Evolutionary conservation across 2,329 filamentous ascomycete species (phyloP), one percentile per base, ranked within the genome.

Genomic region (Colletotrichum musicola): DNA sequence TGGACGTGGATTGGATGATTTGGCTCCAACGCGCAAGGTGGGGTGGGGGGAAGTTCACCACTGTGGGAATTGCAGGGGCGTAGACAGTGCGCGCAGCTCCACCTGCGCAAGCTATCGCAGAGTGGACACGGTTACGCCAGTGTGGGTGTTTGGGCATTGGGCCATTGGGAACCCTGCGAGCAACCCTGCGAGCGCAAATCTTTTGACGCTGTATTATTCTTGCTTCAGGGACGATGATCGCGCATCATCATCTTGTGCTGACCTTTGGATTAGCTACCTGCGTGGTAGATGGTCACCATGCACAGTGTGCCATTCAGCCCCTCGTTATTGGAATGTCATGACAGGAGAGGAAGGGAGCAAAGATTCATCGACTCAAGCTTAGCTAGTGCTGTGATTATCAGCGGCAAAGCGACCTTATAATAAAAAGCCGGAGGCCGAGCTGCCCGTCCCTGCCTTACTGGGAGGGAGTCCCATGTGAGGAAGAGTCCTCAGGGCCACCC

Each of bases 61-160:
- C 65, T 54, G 61, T 64, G 62, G 55, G 61, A 65, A 65, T 50
- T 59, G 4, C 20, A 40, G 40, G 40, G 13, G 16, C n/a, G 3
- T 38, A 18, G 25, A 56, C 50, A 40, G 55, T 60, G 49, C 55
- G 20, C 27, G 9, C 16, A 22, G 54, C 49, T 38, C 62, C 49
- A 44, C 54, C 13, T 4, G 35, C 46, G 10, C 18, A 7, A 49
- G 20, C n/a, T 20, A 18, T 18, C 20, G 44, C 22, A 47, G 30
- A 51, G 50, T 66, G 66, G 66, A 69, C 66, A 69, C 66, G 56
- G 55, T 69, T 64, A 62, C 65, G 55, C 61, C 54, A 60, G 22
- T 14, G 4, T 22, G 38, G 20, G 49, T 27, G 30, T 30, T 46
- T 40, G 27, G 62, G 51, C 35, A 64, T 60, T 55, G 62, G 50